Evolutionary conservation across 2,329 filamentous ascomycete genomes (phyloP), one percentile per base, ranked within the genome.

Genomic region (Aspergillus sp.): DNA sequence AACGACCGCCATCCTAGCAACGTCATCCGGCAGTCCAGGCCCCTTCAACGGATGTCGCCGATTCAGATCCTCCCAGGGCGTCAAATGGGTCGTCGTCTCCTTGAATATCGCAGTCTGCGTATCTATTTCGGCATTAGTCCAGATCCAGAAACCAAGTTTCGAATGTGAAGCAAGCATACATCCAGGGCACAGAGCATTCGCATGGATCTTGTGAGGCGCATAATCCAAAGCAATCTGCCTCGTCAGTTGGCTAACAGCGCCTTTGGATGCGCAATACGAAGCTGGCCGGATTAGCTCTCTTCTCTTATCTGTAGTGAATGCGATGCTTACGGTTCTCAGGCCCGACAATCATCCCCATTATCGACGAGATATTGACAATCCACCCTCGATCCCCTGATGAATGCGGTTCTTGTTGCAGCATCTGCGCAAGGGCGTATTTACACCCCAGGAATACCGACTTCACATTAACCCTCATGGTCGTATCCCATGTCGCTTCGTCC

Each of bases 161-260:
- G 21, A 25, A 46, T 9, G n/a, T 4, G 12, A 33, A 31, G 59
- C 66, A 33, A 31, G 59, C 66, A 50, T 45, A 66, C 67, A 84
- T 6, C 82, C 83, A 4, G 83, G 82, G 53, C 81, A 83, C 5
- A 85, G 73, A 0, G 81, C 80, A 62, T 84, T 84, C 35, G 78
- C 76, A 59, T 84, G 82, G 31, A 85, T 82, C 0, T 75, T 69
- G 11, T 79, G 65, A 0, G 66, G 65, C 0, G 78, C 82, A 60
- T 81, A 83, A 41, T 85, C 82, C 37, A 81, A 59, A 0, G 81
- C 81, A 0, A 81, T 72, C 8, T 77, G 70, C 35, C 76, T 74
- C 0, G 82, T 85, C 4, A 84, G 59, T n/a, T 78, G 79, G 3
- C 77, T 70, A 0, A 84, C 80, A 0, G 79, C 81, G 6, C 79